phyloP scores from a whole-genome alignment of 2,329 filamentous ascomycete species.

The Ophiosphaerella narmari region DNA sequence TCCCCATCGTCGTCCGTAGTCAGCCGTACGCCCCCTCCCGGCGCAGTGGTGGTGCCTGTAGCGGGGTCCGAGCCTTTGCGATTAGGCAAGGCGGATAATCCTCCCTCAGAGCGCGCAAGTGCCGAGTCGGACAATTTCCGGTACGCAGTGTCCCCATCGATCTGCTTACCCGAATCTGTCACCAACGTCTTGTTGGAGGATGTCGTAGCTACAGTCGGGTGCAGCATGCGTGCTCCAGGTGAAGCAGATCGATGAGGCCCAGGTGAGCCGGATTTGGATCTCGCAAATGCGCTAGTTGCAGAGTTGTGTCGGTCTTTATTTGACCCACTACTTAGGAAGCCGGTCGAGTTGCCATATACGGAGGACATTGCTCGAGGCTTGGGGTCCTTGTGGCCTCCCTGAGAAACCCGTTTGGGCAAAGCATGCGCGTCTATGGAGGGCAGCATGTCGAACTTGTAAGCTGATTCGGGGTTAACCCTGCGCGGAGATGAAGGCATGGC shows the following conservation, averaged over 20 bases:
- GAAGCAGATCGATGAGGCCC: slow-evolving; percentile 42
- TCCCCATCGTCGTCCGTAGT: slow-evolving; percentile 53
- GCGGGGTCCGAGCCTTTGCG: slow-evolving; percentile 55
- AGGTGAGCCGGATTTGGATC: slow-evolving; percentile 48
- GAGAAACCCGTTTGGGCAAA: slow-evolving; percentile 49
- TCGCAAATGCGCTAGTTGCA: slow-evolving; percentile 43
- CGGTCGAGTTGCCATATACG: slow-evolving; percentile 39
- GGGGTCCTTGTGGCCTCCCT: slow-evolving; percentile 48
- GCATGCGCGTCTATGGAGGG: slow-evolving; percentile 51
- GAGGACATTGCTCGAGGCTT: slow-evolving; percentile 53
- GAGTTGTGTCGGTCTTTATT: slow-evolving; percentile 47
- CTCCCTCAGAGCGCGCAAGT: slow-evolving; percentile 66
- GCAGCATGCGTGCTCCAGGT: slow-evolving; percentile 49
- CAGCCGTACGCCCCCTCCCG: slow-evolving; percentile 61
- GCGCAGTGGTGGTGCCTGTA: slow-evolving; percentile 50
- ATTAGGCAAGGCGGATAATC: slow-evolving; percentile 59
- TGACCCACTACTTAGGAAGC: slow-evolving; percentile 23
- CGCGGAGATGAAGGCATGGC: slow-evolving; percentile 39
- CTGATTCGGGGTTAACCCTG: slow-evolving; percentile 45
- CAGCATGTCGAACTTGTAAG: slow-evolving; percentile 53
- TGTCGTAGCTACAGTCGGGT: slow-evolving; percentile 55
- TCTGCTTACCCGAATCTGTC: slow-evolving; percentile 63
- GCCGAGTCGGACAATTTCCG: slow-evolving; percentile 73
- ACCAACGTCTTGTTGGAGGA: slow-evolving; percentile 53
- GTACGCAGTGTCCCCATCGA: slow-evolving; percentile 73